Evolutionary conservation across 148 eudicot species (phyloP).

Genomic region (Pouteria glomerata): DNA sequence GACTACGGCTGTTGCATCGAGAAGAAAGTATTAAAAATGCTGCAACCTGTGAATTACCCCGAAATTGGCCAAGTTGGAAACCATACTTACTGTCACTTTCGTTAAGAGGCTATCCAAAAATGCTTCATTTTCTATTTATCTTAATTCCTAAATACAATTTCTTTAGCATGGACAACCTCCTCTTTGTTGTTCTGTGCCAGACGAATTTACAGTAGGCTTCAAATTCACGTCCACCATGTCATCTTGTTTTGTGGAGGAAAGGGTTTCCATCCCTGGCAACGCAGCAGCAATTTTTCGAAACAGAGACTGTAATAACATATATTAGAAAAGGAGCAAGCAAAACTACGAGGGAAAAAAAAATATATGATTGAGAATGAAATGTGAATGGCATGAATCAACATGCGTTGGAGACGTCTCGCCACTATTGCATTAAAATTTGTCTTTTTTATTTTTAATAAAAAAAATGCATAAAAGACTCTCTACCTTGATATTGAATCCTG

Average conservation of each 20-base stretch:
- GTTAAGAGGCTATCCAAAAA: no score
- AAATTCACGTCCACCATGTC: constrained; percentile 93
- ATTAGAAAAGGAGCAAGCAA: background rate
- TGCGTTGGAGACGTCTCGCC: background rate
- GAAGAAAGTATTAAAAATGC: no score
- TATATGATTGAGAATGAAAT: no score
- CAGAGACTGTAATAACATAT: constrained; percentile 48
- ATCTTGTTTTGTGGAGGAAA: constrained; percentile 77
- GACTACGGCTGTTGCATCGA: no score
- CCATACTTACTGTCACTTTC: no score
- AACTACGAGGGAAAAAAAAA: background rate
- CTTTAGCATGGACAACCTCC: constrained; percentile 85
- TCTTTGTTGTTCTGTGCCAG: constrained; percentile 63
- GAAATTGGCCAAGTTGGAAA: no score
- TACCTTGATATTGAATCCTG: constrained; percentile 93
- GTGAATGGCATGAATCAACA: no score
- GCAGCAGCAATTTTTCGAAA: constrained; percentile 87
- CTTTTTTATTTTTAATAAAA: background rate
- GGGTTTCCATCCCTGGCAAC: constrained; percentile 82
- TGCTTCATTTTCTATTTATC: no score
- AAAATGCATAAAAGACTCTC: background rate
- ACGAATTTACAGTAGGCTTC: constrained; percentile 47
- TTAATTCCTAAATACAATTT: background rate
- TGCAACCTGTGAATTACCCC: no score
- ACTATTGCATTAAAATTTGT: background rate